These are phyloP conservation scores for Fusarium beomiforme DNA, from an alignment of 2,329 filamentous ascomycete species.

Conservation along the genomic window DNA sequence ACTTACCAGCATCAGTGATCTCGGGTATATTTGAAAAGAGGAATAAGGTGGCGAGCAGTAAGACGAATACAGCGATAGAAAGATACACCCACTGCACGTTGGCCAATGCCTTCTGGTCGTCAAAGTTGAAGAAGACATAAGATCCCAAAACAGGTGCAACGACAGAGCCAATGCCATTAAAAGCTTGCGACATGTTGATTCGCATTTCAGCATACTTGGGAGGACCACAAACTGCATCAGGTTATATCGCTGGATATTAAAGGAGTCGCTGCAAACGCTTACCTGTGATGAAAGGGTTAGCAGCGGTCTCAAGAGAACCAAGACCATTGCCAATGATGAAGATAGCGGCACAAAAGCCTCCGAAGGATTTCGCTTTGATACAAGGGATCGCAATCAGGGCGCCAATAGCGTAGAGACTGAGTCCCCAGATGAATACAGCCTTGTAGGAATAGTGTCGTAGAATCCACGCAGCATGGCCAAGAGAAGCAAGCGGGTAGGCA, in stretches of 20 bases:
- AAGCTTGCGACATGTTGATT: slow-evolving; percentile 80
- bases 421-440: slow-evolving; percentile 74
- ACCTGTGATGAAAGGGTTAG: slow-evolving; percentile 77
- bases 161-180: slow-evolving; percentile 80
- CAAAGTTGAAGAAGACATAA: slow-evolving; percentile 76
- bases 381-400: slow-evolving; percentile 64
- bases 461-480: slow-evolving; percentile 70
- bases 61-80: slow-evolving; percentile 77
- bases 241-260: not conserved
- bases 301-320: slow-evolving; percentile 79
- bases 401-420: slow-evolving; percentile 72
- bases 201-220: slow-evolving; percentile 77
- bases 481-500: slow-evolving; percentile 75
- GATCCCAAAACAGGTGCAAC: slow-evolving; percentile 77
- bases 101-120: slow-evolving; percentile 64
- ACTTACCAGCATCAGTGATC: slow-evolving; percentile 64
- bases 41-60: slow-evolving; percentile 71
- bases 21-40: slow-evolving; percentile 75
- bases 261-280: not conserved
- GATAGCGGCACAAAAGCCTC: slow-evolving; percentile 76
- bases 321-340: slow-evolving; percentile 81
- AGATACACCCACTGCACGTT: slow-evolving; percentile 83
- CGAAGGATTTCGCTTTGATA: slow-evolving; percentile 72
- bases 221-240: slow-evolving; percentile 59
- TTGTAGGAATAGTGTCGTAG: slow-evolving; percentile 73